phyloP scores from a whole-genome alignment of 2,329 filamentous ascomycete species.

The Pseudogymnoascus sp. region DNA sequence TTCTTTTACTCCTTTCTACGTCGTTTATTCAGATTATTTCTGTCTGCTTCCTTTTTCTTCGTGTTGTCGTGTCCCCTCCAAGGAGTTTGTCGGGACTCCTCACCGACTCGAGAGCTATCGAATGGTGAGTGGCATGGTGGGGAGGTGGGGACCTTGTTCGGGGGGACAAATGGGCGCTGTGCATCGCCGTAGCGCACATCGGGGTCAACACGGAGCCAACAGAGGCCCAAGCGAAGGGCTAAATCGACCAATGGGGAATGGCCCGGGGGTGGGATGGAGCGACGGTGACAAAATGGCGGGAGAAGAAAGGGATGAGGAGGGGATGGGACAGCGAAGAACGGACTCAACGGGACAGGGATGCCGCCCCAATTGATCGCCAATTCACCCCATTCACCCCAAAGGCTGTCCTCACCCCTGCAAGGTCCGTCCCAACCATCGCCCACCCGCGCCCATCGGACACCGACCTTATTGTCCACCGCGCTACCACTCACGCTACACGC shows the following conservation, averaged over 20 bases:
- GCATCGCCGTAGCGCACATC: neutral
- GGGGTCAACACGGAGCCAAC: neutral
- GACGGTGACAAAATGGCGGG: neutral
- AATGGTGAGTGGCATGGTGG: neutral
- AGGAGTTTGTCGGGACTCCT: neutral
- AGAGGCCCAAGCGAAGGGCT: neutral
- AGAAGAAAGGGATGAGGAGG: neutral
- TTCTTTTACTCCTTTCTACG: neutral
- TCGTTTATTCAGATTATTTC: neutral
- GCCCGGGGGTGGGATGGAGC: neutral
- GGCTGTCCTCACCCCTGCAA: neutral
- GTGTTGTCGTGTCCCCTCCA: neutral
- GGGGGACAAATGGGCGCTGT: neutral
- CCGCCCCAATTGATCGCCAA: neutral
- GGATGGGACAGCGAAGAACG: neutral
- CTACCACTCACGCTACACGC: no score
- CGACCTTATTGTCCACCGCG: neutral
- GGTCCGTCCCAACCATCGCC: neutral
- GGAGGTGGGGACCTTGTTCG: neutral
- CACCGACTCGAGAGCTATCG: neutral
- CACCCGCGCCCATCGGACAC: neutral
- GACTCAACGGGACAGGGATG: neutral
- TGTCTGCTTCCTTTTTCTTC: neutral
- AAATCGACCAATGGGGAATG: neutral
- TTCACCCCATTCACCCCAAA: neutral